Evolutionary conservation across 1,139 yeast species (phyloP).

Genomic region (Yamadazyma atmosphaerica): DNA sequence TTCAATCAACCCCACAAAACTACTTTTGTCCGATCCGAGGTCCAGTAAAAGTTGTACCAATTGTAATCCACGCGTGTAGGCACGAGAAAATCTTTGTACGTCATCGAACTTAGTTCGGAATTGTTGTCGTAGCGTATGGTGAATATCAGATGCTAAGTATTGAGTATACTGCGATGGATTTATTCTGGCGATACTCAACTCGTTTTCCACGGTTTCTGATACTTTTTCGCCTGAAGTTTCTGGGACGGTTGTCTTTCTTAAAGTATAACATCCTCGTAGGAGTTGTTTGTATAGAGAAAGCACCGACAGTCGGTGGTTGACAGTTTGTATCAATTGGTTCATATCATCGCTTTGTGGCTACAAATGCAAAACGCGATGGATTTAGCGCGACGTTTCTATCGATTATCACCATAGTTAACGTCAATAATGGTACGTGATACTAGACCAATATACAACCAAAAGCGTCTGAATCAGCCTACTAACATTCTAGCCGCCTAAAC

Average conservation of each 20-base stretch:
- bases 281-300: conserved; percentile 22
- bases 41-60: conserved; percentile 3
- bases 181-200: conserved; percentile 6
- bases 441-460: background rate
- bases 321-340: background rate
- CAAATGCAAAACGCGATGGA: background rate
- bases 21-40: background rate
- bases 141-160: conserved; percentile 18
- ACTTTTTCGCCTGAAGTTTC: background rate
- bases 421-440: conserved; percentile 12
- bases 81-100: conserved; percentile 3
- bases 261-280: conserved; percentile 17
- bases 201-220: conserved; percentile 2
- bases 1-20: conserved; percentile 1
- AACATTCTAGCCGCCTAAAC: conserved; percentile 32
- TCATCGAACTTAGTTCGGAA: conserved; percentile 12
- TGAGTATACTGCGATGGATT: conserved; percentile 10
- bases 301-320: conserved; percentile 14
- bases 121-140: conserved; percentile 18
- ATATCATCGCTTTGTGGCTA: conserved; percentile 3
- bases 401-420: background rate
- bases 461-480: too few relatives aligned
- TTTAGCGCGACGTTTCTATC: background rate
- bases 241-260: conserved; percentile 3
- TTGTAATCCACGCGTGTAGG: conserved; percentile 2